Evolutionary conservation across 345 rosid genomes (phyloP).

Genomic region (Stellera chamaejasme): DNA sequence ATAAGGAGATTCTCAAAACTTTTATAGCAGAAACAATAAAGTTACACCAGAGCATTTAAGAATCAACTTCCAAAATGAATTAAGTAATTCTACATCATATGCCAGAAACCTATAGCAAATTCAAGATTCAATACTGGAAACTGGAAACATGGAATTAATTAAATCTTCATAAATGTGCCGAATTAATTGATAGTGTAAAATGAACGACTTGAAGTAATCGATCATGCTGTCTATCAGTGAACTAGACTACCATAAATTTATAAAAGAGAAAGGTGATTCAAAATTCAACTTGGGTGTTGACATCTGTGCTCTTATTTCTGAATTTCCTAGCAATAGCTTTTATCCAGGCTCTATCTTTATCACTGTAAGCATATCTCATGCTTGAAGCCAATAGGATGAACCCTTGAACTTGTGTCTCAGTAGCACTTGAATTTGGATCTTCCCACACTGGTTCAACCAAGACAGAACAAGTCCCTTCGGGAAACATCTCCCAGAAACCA

Average conservation of each 20-base stretch:
- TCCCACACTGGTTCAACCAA: constrained; percentile 51
- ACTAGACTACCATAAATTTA: not conserved
- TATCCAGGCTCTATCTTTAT: constrained; percentile 89
- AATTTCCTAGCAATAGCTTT: constrained; percentile 65
- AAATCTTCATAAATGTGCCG: no score
- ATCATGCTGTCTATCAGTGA: no score
- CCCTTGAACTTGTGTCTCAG: constrained; percentile 34
- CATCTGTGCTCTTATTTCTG: constrained; percentile 29
- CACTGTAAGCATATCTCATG: constrained; percentile 53
- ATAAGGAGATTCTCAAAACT: no score
- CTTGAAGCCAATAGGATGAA: constrained; percentile 74
- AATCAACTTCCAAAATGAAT: no score
- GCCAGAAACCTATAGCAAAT: no score
- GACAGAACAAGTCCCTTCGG: constrained; percentile 56
- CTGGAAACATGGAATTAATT: no score
- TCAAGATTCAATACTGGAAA: no score
- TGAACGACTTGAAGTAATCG: no score
- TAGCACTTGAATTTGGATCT: constrained; percentile 14
- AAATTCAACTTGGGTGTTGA: constrained; percentile 16
- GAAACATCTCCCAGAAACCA: constrained; percentile 49
- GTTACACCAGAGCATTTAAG: no score
- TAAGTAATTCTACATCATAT: no score
- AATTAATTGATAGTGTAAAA: no score
- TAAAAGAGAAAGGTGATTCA: not conserved
- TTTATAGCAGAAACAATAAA: no score